Evolutionary conservation across 1,284 basidiomycete species (phyloP).

Genomic region (Ustilago lituana): DNA sequence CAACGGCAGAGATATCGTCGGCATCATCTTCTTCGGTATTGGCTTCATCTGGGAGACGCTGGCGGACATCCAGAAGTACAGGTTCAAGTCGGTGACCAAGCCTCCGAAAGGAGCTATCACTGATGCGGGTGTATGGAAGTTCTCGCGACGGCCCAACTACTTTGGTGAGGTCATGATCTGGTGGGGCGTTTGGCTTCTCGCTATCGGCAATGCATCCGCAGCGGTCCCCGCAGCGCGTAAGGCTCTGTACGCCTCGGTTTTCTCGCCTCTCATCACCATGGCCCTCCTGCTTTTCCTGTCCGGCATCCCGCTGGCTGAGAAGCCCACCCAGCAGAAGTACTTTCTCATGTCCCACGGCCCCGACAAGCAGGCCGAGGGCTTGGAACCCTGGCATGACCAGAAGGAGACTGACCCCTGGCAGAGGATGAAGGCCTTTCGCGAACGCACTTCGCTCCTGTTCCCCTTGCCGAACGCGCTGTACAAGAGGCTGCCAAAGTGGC

Average conservation of each 20-base stretch:
- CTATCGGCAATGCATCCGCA: conserved; percentile 36
- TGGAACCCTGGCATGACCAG: conserved; percentile 49
- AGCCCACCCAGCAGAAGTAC: conserved; percentile 76
- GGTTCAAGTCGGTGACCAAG: conserved; percentile 51
- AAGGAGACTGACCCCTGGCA: conserved; percentile 57
- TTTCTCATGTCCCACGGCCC: conserved; percentile 72
- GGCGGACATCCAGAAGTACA: conserved; percentile 75
- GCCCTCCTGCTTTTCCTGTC: conserved; percentile 70
- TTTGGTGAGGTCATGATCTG: conserved; percentile 75
- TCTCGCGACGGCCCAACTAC: conserved; percentile 74
- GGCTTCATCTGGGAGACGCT: conserved; percentile 75
- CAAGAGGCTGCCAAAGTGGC: conserved; percentile 71
- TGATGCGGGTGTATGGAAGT: conserved; percentile 52
- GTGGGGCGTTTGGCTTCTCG: conserved; percentile 56
- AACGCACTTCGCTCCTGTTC: conserved; percentile 75
- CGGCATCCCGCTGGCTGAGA: conserved; percentile 78
- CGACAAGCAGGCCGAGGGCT: conserved; percentile 32
- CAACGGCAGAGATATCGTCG: conserved; percentile 73
- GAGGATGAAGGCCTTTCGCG: conserved; percentile 54
- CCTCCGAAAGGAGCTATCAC: conserved; percentile 57
- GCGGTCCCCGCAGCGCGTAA: conserved; percentile 26
- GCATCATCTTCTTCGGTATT: conserved; percentile 75
- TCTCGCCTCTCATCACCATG: conserved; percentile 63
- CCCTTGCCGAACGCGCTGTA: conserved; percentile 76
- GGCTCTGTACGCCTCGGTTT: conserved; percentile 53